Percentiles rank a stretch among this genome's conserved stretches.
phyloP scores from a whole-genome alignment of 2,329 filamentous ascomycete species.

The Zasmidium citrigriseum region DNA sequence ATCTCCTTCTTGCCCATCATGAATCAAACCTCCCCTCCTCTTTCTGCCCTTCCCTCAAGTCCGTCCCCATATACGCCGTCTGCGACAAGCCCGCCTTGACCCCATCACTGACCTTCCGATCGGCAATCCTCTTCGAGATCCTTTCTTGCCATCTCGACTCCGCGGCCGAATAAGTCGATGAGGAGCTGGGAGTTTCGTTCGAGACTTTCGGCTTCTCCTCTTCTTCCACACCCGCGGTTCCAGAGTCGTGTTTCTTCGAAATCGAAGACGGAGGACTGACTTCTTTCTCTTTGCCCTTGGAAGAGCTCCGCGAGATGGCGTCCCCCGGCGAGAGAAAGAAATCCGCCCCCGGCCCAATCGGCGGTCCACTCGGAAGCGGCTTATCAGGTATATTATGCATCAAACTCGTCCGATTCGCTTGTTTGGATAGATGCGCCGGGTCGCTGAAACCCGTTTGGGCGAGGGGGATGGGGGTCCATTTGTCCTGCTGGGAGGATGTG shows the following conservation, averaged over 20 bases:
- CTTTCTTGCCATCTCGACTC: slow-evolving; percentile 4
- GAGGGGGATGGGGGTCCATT: not conserved
- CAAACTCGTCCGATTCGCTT: not conserved
- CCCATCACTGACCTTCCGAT: slow-evolving; percentile 1
- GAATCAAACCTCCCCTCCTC: too few species aligned
- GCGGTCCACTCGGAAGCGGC: not conserved
- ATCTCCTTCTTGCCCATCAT: not conserved
- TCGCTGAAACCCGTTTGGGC: not conserved
- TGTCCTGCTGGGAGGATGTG: not conserved
- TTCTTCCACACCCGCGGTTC: not conserved
- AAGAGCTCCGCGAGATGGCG: not conserved
- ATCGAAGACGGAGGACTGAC: not conserved
- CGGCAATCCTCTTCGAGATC: not conserved
- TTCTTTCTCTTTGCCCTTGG: not conserved
- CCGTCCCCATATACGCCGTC: not conserved
- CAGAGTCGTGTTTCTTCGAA: not conserved
- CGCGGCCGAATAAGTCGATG: not conserved
- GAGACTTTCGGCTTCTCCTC: not conserved
- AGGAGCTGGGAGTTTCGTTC: not conserved
- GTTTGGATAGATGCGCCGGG: not conserved
- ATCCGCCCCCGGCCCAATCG: not conserved
- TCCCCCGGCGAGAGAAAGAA: not conserved
- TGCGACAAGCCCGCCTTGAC: not conserved
- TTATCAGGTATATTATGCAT: not conserved
- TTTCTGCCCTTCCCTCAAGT: not conserved